Evolutionary conservation across 495 filamentous ascomycete species (phyloP).

Genomic region (Penicillium chermesinum): DNA sequence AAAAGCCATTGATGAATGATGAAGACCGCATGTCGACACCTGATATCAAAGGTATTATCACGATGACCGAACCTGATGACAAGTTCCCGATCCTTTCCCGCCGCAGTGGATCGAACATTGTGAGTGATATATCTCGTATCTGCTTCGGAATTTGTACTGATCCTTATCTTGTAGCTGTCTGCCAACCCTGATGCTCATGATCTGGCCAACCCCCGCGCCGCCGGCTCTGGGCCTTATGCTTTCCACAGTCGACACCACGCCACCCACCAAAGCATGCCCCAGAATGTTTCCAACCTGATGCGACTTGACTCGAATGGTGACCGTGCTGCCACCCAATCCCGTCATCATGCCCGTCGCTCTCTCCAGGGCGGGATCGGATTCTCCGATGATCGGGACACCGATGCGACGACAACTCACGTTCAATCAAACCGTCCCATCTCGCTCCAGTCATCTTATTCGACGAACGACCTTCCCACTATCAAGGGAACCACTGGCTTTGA

Average conservation of each 20-base stretch:
- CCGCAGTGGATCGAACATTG: conserved; percentile 62
- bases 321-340: conserved; percentile 17
- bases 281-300: conserved; percentile 46
- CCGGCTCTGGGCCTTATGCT: conserved; percentile 62
- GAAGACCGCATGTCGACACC: conserved; percentile 52
- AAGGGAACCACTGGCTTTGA: conserved; percentile 55
- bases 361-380: conserved; percentile 49
- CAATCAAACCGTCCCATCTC: conserved; percentile 24
- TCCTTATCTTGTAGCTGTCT: conserved; percentile 56
- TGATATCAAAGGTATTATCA: conserved; percentile 62
- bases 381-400: conserved; percentile 24
- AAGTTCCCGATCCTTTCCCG: conserved; percentile 73
- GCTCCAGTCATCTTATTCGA: conserved; percentile 82
- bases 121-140: conserved; percentile 38
- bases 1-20: conserved; percentile 44
- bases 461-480: conserved; percentile 83
- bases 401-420: conserved; percentile 22
- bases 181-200: conserved; percentile 78
- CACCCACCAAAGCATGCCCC: conserved; percentile 74
- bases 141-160: conserved; percentile 8
- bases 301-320: conserved; percentile 28
- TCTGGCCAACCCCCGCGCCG: conserved; percentile 65
- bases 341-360: conserved; percentile 45
- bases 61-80: conserved; percentile 71
- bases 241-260: conserved; percentile 68